Evolutionary conservation across 2,329 filamentous ascomycete species (phyloP).

Genomic region (Seiridium unicorne): DNA sequence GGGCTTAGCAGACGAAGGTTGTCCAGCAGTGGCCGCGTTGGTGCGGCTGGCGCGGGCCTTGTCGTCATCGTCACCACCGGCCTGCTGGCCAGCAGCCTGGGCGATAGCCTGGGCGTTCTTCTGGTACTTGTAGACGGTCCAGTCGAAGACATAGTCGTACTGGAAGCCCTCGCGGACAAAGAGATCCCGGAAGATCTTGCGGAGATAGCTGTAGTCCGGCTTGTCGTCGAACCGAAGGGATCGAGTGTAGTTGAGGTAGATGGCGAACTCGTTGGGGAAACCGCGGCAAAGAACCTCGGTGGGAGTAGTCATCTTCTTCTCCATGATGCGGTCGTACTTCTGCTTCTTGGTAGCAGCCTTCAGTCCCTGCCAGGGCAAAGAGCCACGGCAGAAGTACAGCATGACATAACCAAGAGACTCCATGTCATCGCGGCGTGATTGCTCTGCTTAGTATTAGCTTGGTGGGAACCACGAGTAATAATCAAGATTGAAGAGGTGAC

Average conservation of each 20-base stretch:
- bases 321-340: slow-evolving; percentile 99
- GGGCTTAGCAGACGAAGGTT: slow-evolving; percentile 64
- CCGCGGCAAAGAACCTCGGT: slow-evolving; percentile 98
- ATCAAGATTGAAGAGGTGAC: slow-evolving; percentile 27
- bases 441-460: slow-evolving; percentile 58
- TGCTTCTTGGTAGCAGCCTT: slow-evolving; percentile 99
- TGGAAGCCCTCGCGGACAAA: slow-evolving; percentile 99
- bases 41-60: slow-evolving; percentile 70
- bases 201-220: slow-evolving; percentile 98
- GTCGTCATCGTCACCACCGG: slow-evolving; percentile 71
- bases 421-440: slow-evolving; percentile 99
- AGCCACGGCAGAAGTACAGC: slow-evolving; percentile 99
- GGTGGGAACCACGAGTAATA: not conserved
- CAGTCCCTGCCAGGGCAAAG: slow-evolving; percentile 96
- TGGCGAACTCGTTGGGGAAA: slow-evolving; percentile 99
- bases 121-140: slow-evolving; percentile 99
- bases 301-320: slow-evolving; percentile 99
- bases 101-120: slow-evolving; percentile 97
- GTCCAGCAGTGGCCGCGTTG: slow-evolving; percentile 62
- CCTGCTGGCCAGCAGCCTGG: slow-evolving; percentile 68
- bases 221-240: slow-evolving; percentile 99
- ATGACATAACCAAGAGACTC: slow-evolving; percentile 98
- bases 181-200: slow-evolving; percentile 99
- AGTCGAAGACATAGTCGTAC: slow-evolving; percentile 99
- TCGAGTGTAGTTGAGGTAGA: slow-evolving; percentile 98